Evolutionary conservation across 2,329 filamentous ascomycete species (phyloP), one percentile per base, ranked within the genome.

Genomic region (Zasmidium cellare): DNA sequence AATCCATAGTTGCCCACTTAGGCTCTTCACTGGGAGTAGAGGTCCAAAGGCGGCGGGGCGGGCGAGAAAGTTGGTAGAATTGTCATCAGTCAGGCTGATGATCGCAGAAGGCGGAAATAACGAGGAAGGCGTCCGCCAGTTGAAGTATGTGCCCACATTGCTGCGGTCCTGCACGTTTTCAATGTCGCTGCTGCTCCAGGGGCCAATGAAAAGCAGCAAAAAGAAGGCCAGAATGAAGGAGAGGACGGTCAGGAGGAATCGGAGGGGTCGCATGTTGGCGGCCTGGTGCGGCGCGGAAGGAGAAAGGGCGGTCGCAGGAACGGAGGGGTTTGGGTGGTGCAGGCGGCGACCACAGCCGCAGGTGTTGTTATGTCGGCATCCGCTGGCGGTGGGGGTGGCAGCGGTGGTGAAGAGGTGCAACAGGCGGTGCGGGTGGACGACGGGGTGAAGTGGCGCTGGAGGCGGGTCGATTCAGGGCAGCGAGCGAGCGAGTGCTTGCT

Each of bases 51-150:
- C 92, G 53, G 94, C 94, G 59, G 94, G 94, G 50, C 94, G 84
- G 46, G 94, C 92, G 55, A 96, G 82, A 77, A 99, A 99, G 67
- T 96, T 96, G 12, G 94, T 99, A 66, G 91, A 96, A 75, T 99
- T 99, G 76, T 99, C 94, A 75, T 97, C 92, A 70, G 92, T 96
- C 61, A 99, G 83, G 74, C 91, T 96, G 72, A 99, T 97, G 69
- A 96, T 90, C 49, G 94, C 94, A 64, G 94, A 96, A 2, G 92
- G 92, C 3, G 93, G 92, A 72, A 99, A 99, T 20, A 99, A 85
- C 19, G 91, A 92, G 63, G 92, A 90, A 0, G 92, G 80, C 9
- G 76, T 76, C n/a, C 77, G 76, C 72, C 79, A 81, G 58, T 77
- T 79, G 67, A 80, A 81, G 61, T 78, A 71, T 28, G 79, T 69